Evolutionary conservation across 140 eudicot species (phyloP), one percentile per base, ranked within the genome.

Genomic region (Erigeron philadelphicus): DNA sequence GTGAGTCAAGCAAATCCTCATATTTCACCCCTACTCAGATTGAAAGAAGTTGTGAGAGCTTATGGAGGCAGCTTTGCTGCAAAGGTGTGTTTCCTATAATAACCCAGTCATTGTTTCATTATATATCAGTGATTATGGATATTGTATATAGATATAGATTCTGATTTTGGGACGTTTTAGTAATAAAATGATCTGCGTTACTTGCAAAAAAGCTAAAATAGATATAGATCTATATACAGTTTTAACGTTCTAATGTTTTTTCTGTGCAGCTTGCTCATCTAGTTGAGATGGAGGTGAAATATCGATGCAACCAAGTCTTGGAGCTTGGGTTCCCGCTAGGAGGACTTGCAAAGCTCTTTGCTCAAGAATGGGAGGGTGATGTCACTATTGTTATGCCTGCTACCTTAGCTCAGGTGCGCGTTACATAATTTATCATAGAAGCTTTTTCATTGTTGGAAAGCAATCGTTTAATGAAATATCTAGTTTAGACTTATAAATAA

Each of bases 351-450:
- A 86, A 86, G 83, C 79, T 91, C 7, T 91, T 91, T 80, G 97
- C 96, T 68, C 97, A 91, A 72, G 97, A 89, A 13, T 91, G 97
- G 97, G 97, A 91, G 77, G 97, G 97, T 64, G 96, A 91, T 67
- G 96, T 91, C 21, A 91, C 97, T 31, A 82, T 91, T 57, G 97
- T 91, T 47, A 88, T 91, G 96, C 96, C 97, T 7, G 97, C 95
- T 68, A 91, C 97, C 71, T 79, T 91, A 74, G 90, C 90, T 74
- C 97, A 91, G 97, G 97, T 91, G 61, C 11, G 64, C n/a, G 3
- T 21, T 64, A 10, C 4, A 17, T 57, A 48, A 42, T 64, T 4
- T 8, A 11, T 40, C 21, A 69, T 31, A 8, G 25, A 25, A n/a
- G 1, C n/a, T 8, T 53, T 16, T 10, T 55, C 43, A 9, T n/a